Base-by-base conservation (phyloP, 148 eudicot genomes). In the Tetragonia tetragonoides region DNA sequence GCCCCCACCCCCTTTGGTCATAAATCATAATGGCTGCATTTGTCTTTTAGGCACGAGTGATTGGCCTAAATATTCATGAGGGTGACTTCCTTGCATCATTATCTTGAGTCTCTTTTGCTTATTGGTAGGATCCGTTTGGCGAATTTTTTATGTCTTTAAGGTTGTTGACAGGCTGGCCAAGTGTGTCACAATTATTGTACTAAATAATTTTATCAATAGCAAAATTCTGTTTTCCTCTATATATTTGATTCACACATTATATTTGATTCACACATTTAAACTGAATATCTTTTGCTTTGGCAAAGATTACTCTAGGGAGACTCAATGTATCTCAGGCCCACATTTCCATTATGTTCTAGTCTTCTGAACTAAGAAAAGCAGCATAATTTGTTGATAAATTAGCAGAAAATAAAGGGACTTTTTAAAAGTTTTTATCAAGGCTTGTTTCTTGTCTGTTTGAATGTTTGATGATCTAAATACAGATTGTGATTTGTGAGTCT, bases 81-180 rank as follows among this genome's bases (percentile, higher is more conserved):
- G 49, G 57, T 70, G 42, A 69, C 61, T 61, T 37, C 20, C 8
- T 28, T 28, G 1, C 34, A 28, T 28, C 34, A 28, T 28, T 28
- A 28, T 28, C 34, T 28, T 28, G 1, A 28, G 34, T 28, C 34
- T 28, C 34, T 28, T 28, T 49, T 14, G 8, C 24, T 20, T 73
- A 65, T 24, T 78, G 49, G 46, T 10, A 44, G 4, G 56, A 34
- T 60, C 37, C n/a, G 17, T 78, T 40, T 44, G 70, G 62, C 14
- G 62, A 70, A 20, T n/a, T 10, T 61, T 70, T 61, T 37, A 16
- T 62, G 47, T 49, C 57, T 24, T 44, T 75, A 75, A 75, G 38
- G 63, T 75, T 68, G 56, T 16, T 79, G 71, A 81, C 75, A 75
- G 66, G 72, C 57, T 70, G 79, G 70, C 72, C 83, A 69, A 70